A percentile compares a stretch with the other conserved stretches of the same genome.
These are phyloP conservation scores for Colletotrichum zoysiae DNA, from an alignment of 2,329 filamentous ascomycete genomes.

Conservation along the genomic window DNA sequence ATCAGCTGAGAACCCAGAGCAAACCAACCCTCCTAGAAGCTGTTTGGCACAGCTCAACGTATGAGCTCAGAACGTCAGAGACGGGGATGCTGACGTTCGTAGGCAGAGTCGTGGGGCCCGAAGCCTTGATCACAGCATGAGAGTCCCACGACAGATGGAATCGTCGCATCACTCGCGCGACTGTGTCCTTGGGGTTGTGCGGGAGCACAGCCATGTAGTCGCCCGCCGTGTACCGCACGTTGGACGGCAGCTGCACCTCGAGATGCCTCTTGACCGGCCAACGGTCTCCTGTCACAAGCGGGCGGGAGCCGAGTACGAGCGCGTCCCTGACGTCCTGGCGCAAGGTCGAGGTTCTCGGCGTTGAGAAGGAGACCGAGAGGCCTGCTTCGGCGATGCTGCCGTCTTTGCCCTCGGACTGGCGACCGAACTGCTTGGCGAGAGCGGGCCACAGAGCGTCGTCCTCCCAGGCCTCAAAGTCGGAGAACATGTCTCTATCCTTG, in stretches of 20 bases:
- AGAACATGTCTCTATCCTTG: slow-evolving; percentile 75
- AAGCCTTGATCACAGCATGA: slow-evolving; percentile 69
- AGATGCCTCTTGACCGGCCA: slow-evolving; percentile 73
- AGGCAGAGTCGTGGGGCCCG: slow-evolving; percentile 66
- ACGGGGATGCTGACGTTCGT: slow-evolving; percentile 70
- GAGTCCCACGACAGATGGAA: slow-evolving; percentile 80
- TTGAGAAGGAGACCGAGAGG: slow-evolving; percentile 65
- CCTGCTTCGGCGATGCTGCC: slow-evolving; percentile 43
- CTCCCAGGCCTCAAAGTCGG: slow-evolving; percentile 76
- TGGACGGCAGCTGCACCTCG: slow-evolving; percentile 75
- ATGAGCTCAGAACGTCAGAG: slow-evolving; percentile 73
- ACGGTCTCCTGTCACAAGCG: slow-evolving; percentile 60
- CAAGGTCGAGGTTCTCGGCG: slow-evolving; percentile 67
- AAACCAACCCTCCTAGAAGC: slow-evolving; percentile 73
- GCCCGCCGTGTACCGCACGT: slow-evolving; percentile 76
- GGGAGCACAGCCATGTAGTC: slow-evolving; percentile 83
- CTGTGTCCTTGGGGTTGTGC: slow-evolving; percentile 72
- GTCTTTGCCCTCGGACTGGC: slow-evolving; percentile 55
- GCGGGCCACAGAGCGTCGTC: slow-evolving; percentile 66
- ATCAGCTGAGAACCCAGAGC: slow-evolving; percentile 33
- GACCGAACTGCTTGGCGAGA: slow-evolving; percentile 65
- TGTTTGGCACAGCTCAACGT: slow-evolving; percentile 79
- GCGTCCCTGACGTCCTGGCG: slow-evolving; percentile 72
- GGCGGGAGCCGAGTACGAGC: slow-evolving; percentile 64
- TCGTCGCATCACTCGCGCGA: slow-evolving; percentile 72